phyloP scores from a whole-genome alignment of 2,329 filamentous ascomycete genomes.

The Exophiala viscosa region DNA sequence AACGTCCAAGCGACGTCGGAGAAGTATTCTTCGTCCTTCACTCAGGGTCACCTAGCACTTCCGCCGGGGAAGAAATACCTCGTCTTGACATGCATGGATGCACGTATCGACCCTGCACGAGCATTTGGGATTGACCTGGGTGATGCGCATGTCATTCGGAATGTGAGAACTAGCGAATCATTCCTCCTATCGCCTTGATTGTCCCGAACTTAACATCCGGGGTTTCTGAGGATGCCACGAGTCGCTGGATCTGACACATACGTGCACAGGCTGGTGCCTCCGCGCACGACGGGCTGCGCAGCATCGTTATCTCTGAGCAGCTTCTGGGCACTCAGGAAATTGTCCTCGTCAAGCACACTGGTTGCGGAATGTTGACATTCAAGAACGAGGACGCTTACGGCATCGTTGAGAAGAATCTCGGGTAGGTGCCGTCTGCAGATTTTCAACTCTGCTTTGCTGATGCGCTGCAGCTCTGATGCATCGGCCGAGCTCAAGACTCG shows the following conservation, averaged over 20 bases:
- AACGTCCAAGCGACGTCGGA: slow-evolving; percentile 58
- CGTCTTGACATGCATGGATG: slow-evolving; percentile 78
- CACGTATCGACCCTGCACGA: slow-evolving; percentile 63
- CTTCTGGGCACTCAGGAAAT: slow-evolving; percentile 73
- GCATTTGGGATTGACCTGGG: slow-evolving; percentile 69
- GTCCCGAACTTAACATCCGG: background rate
- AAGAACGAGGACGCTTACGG: slow-evolving; percentile 55
- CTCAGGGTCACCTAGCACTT: slow-evolving; percentile 62
- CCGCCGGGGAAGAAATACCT: slow-evolving; percentile 68
- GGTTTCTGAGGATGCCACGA: background rate
- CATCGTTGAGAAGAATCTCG: slow-evolving; percentile 59
- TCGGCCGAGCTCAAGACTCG: slow-evolving; percentile 27
- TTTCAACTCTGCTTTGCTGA: background rate
- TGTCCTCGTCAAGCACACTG: slow-evolving; percentile 69
- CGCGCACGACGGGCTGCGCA: slow-evolving; percentile 66
- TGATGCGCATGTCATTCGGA: slow-evolving; percentile 75
- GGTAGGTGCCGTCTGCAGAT: slow-evolving; percentile 32
- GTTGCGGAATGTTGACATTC: slow-evolving; percentile 70
- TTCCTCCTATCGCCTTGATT: background rate
- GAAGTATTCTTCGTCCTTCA: slow-evolving; percentile 57
- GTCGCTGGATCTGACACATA: background rate
- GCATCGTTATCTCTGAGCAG: slow-evolving; percentile 74
- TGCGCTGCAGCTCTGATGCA: slow-evolving; percentile 16
- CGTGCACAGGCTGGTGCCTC: slow-evolving; percentile 55
- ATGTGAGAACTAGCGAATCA: slow-evolving; percentile 35